Base-by-base conservation (phyloP, 805 yeast species). In the Metschnikowia kofuensis region DNA sequence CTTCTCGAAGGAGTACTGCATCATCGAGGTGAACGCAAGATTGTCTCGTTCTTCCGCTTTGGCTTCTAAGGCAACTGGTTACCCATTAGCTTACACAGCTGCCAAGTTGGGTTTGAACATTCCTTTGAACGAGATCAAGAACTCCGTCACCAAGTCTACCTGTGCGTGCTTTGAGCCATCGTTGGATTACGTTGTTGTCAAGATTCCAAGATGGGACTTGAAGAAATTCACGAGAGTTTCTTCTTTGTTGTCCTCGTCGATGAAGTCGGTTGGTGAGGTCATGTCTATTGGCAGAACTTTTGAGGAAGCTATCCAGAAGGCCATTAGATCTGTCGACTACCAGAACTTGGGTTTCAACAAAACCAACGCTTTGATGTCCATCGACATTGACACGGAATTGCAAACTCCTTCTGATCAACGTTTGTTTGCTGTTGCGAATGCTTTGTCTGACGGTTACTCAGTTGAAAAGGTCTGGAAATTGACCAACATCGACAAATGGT, bases 211-310 rank as follows among this genome's bases (percentile, higher is more conserved):
- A 75, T 92, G 99, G 99, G 99, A 92, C 74, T 80, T 92, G 74
- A 87, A 88, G 77, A 92, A 92, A 74, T 92, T 92, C 74, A 88
- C 92, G 53, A 81, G 96, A 67, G 98, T 92, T 35, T 87, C 96
- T 16, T 84, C 88, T 45, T 78, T 84, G 66, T 80, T 92, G 60
- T 86, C 94, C 9, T 90, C 97, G 1, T 83, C 96, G 30, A 92
- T 92, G 99, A 92, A 92, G 74, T 90, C 97, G 53, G 98, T 92
- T 57, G 99, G 99, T 77, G 99, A 92, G 70, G 98, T 94, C 45
- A 92, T 92, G 99, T 81, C 92, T 58, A 89, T 92, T 64, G 99
- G 99, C 64, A 81, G 99, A 69, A 92, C 96, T 28, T 92, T 92
- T 59, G 99, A 92, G 72, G 99, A 92, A 68, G 96, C 97, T 9